phyloP scores from a whole-genome alignment of 805 yeast genomes.

The Brettanomyces bruxellensis region DNA sequence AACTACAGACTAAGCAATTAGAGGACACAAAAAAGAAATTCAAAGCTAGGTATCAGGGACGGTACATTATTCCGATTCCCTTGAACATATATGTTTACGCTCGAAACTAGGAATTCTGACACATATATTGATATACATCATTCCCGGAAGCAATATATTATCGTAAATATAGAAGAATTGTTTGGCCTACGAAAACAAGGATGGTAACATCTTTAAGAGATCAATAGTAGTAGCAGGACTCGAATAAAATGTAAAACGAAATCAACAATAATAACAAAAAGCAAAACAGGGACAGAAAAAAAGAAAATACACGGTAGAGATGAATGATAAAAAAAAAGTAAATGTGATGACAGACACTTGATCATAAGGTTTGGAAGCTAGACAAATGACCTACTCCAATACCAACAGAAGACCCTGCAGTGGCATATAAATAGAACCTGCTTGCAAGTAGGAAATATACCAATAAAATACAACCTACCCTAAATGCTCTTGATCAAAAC shows the following conservation, averaged over 20 bases:
- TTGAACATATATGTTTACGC: slow-evolving; percentile 19
- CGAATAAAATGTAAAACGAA: neutral
- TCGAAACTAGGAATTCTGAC: slow-evolving; percentile 2
- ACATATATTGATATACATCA: neutral
- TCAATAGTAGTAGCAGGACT: neutral
- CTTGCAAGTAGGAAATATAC: neutral
- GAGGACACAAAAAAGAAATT: slow-evolving; percentile 9
- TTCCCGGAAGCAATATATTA: too few species aligned
- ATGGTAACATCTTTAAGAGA: neutral
- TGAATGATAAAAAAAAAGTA: neutral
- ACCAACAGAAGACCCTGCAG: neutral
- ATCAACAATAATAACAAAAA: neutral
- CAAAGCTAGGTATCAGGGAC: slow-evolving; percentile 12
- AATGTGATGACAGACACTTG: too few species aligned
- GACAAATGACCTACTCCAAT: too few species aligned
- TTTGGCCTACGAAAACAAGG: neutral
- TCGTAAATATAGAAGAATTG: too few species aligned
- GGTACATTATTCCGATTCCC: slow-evolving; percentile 11
- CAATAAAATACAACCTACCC: neutral
- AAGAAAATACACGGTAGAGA: neutral
- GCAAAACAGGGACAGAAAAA: neutral
- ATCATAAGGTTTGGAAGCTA: too few species aligned
- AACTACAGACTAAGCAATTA: slow-evolving; percentile 1
- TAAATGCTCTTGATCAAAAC: too few species aligned
- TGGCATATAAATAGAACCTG: neutral